Base-by-base conservation (phyloP, 345 rosid species). In the Populus deltoides region DNA sequence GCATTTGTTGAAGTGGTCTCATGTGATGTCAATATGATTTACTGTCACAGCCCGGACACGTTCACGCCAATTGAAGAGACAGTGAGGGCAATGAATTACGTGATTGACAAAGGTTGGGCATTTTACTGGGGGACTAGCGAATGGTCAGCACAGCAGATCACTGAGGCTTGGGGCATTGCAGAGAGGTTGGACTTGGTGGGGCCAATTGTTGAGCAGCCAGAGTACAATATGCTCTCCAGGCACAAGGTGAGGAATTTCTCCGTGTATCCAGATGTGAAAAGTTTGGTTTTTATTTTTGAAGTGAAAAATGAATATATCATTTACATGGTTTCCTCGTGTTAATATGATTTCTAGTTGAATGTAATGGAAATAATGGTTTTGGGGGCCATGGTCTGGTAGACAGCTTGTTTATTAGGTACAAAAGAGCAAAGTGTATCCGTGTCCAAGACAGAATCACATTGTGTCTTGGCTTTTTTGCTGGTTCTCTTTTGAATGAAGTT, bases 121-220 rank as follows among this genome's bases (percentile, higher is more conserved):
- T 96, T 96, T 75, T 96, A 96, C 76, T 96, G 99, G 98, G 99
- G 98, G 5, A 96, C 99, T 18, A 96, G 98, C 78, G 99, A 96
- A 85, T 96, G 98, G 99, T 89, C 99, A 2, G 91, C 97, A 2
- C 99, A 96, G 65, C 99, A 96, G 81, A 90, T 96, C 80, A 96
- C 99, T 17, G 99, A 93, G 81, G 99, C 99, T 8, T 96, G 97
- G 98, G 97, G 94, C 51, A 49, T 90, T 77, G 99, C 97, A 0
- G 89, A 93, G 79, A 87, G 90, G 75, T 75, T 93, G 86, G 99
- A 93, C 81, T 36, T 96, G 89, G 90, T 91, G 63, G 98, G 99
- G 66, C 99, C 99, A 8, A 86, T 96, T 7, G 99, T 92, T n/a
- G 99, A 96, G 75, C 99, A 96, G 82, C 98, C 99, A 1, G 97